Percentiles rank a stretch among this genome's conserved stretches.
These are phyloP conservation scores for Candida vaughaniae DNA, from an alignment of 805 yeast genomes.

Conservation along the genomic window DNA sequence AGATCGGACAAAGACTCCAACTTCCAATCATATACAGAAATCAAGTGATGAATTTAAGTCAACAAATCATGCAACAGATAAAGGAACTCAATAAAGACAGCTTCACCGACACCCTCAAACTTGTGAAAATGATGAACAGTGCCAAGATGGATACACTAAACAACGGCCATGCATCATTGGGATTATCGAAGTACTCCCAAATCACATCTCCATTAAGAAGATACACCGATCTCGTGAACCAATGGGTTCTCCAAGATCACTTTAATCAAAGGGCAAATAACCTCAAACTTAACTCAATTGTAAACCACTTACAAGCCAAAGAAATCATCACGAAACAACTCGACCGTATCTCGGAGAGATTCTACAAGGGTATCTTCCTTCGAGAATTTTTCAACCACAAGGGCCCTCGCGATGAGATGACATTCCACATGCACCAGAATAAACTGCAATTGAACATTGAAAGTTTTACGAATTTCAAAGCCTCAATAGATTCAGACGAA, in stretches of 20 bases:
- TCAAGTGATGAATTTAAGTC: conserved; percentile 29
- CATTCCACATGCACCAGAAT: conserved; percentile 14
- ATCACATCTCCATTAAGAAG: conserved; percentile 90
- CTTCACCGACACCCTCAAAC: conserved; percentile 40
- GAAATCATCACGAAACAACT: conserved; percentile 26
- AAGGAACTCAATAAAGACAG: conserved; percentile 15
- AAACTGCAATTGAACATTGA: conserved; percentile 1
- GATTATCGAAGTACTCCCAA: conserved; percentile 61
- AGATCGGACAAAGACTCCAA: conserved; percentile 38
- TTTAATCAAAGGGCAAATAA: conserved; percentile 4
- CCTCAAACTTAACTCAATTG: conserved; percentile 16
- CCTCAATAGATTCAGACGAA: conserved; percentile 24
- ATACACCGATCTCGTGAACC: conserved; percentile 75
- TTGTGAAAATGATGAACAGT: conserved; percentile 48
- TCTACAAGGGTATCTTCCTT: conserved; percentile 40
- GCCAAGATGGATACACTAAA: conserved; percentile 52
- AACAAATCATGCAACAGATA: conserved; percentile 24
- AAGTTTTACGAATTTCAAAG: conserved; percentile 11
- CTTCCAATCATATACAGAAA: conserved; percentile 54
- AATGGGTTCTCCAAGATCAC: conserved; percentile 57
- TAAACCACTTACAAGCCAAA: conserved; percentile 31
- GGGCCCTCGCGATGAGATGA: conserved; percentile 15
- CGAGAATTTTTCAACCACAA: conserved; percentile 23
- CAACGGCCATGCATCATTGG: conserved; percentile 58
- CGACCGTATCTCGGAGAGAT: conserved; percentile 25